These are phyloP conservation scores for Lasiosphaeria miniovina DNA, from an alignment of 495 filamentous ascomycete species.

Conservation along the genomic window DNA sequence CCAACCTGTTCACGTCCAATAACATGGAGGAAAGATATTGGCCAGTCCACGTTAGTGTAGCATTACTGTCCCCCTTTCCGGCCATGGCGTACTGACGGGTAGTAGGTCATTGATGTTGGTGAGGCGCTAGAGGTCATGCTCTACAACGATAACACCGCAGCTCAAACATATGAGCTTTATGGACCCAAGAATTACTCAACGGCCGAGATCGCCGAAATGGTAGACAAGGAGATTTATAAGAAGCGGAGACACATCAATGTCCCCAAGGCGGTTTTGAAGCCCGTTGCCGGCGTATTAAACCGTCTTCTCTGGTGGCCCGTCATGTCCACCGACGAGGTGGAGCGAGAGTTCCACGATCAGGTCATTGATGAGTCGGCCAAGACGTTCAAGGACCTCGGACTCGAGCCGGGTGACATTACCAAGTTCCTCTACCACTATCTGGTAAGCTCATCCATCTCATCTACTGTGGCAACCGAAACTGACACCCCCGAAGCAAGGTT, in stretches of 20 bases:
- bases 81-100: slow-evolving; percentile 17
- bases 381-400: slow-evolving; percentile 91
- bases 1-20: slow-evolving; percentile 85
- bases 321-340: slow-evolving; percentile 79
- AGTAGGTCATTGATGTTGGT: slow-evolving; percentile 81
- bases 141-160: slow-evolving; percentile 82
- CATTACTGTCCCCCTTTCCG: neutral
- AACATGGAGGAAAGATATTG: slow-evolving; percentile 86
- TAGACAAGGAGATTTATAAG: slow-evolving; percentile 91
- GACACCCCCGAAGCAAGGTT: slow-evolving; percentile 63
- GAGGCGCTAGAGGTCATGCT: slow-evolving; percentile 83
- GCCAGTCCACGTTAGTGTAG: slow-evolving; percentile 77
- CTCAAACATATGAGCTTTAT: slow-evolving; percentile 91
- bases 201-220: slow-evolving; percentile 78
- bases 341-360: slow-evolving; percentile 93
- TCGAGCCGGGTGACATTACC: slow-evolving; percentile 78
- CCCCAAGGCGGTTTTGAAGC: slow-evolving; percentile 74
- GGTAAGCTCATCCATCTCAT: slow-evolving; percentile 53
- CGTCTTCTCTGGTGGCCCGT: slow-evolving; percentile 82
- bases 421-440: slow-evolving; percentile 87
- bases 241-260: slow-evolving; percentile 87
- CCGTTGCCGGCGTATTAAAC: slow-evolving; percentile 69
- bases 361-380: slow-evolving; percentile 86
- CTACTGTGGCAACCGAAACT: slow-evolving; percentile 11
- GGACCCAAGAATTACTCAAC: slow-evolving; percentile 91